Conservation (phyloP, 208 protist genomes). For the Leishmania gerbilli region DNA sequence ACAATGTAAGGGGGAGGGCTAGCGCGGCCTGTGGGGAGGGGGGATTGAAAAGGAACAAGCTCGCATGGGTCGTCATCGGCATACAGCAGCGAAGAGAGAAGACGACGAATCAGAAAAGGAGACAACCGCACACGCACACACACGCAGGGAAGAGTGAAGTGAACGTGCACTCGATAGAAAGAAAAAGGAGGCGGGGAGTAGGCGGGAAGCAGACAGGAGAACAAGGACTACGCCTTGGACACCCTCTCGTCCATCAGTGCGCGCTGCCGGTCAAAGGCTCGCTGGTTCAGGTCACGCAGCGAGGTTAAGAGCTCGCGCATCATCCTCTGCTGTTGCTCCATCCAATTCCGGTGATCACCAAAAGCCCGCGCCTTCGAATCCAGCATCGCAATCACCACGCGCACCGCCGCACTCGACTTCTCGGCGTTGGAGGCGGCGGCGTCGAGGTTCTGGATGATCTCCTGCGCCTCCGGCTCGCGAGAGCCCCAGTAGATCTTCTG, state of each 20-base stretch:
- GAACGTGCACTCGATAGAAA: neutral
- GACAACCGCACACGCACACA: neutral
- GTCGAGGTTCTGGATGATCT: conserved; percentile 63
- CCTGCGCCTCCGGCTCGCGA: conserved; percentile 52
- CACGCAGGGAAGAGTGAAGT: neutral
- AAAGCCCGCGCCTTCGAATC: conserved; percentile 54
- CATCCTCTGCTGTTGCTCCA: conserved; percentile 68
- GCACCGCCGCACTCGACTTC: conserved; percentile 64
- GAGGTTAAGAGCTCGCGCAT: conserved; percentile 63
- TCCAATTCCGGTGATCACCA: conserved; percentile 67
- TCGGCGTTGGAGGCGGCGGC: conserved; percentile 45
- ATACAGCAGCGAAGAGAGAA: conserved; percentile 1
- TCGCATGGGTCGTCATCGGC: neutral
- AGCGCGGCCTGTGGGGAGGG: neutral
- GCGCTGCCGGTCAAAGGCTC: conserved; percentile 62
- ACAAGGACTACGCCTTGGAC: neutral
- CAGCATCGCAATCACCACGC: conserved; percentile 55
- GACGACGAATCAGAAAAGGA: conserved; percentile 19
- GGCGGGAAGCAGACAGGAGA: neutral
- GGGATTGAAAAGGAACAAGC: neutral
- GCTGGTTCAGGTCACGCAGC: conserved; percentile 56
- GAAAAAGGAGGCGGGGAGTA: neutral
- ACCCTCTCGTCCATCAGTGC: conserved; percentile 56
- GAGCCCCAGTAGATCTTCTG: conserved; percentile 71
- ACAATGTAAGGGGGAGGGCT: neutral